A percentile compares a stretch with the other conserved stretches of the same genome.
phyloP scores from a whole-genome alignment of 805 yeast species.

The Martiniozyma abietophila region DNA sequence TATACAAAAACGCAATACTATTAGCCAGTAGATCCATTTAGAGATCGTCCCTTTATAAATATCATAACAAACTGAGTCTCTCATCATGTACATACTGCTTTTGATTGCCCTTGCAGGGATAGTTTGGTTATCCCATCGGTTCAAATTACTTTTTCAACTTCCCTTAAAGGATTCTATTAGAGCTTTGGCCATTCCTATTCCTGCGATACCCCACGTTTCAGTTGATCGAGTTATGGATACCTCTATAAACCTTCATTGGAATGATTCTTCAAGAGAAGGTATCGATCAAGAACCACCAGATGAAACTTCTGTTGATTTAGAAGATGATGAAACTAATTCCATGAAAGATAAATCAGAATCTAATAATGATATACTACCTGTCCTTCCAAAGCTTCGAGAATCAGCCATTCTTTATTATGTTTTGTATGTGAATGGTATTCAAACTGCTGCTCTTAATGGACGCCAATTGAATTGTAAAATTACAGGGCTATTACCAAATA shows the following conservation, averaged over 20 bases:
- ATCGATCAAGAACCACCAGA: constrained; percentile 3
- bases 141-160: constrained; percentile 22
- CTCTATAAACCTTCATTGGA: constrained; percentile 50
- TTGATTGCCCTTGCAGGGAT: constrained; percentile 18
- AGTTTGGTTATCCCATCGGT: constrained; percentile 25
- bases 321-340: neutral
- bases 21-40: no score
- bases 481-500: constrained; percentile 25
- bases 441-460: constrained; percentile 27
- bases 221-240: constrained; percentile 41
- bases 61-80: no score
- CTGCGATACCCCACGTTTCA: constrained; percentile 45
- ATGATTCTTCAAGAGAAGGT: constrained; percentile 19
- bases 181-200: constrained; percentile 42
- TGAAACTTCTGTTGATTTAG: neutral
- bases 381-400: constrained; percentile 16
- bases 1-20: no score
- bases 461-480: constrained; percentile 29
- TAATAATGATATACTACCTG: constrained; percentile 13
- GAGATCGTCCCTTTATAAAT: no score
- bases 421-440: constrained; percentile 32
- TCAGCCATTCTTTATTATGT: constrained; percentile 27
- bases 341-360: neutral
- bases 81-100: constrained; percentile 15
- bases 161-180: constrained; percentile 40